Evolutionary conservation across 2,329 filamentous ascomycete genomes (phyloP), one percentile per base, ranked within the genome.

Genomic region (Colletotrichum sidae): DNA sequence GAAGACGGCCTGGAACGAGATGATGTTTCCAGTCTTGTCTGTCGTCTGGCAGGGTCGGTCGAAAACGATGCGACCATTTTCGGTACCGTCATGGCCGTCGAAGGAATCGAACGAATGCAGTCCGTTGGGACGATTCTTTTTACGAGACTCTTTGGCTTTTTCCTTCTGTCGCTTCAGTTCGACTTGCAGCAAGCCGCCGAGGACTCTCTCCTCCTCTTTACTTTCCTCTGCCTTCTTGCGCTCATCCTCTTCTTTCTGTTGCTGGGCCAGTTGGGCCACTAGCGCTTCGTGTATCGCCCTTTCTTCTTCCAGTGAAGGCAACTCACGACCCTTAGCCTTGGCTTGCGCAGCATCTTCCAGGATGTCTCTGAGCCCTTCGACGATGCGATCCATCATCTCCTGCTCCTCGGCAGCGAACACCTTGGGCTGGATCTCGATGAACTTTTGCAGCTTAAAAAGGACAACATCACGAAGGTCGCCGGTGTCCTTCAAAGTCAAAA

Each of bases 271-370:
- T 72, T 84, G 84, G 50, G 88, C 88, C 35, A 92, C 82, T 33
- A 87, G 88, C 25, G 91, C 91, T 78, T 96, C 92, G 68, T 97
- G 93, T 12, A 89, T 89, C 35, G 92, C 93, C 44, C 94, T 88
- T 77, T 98, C 94, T 72, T 96, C 93, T 72, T 97, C 93, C 7
- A 98, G 83, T 38, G 93, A 97, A 1, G 93, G 94, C 13, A 97
- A 81, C 67, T 93, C 87, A 60, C 89, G 87, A 38, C 93, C 92
- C 60, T 90, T 87, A 52, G 91, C 90, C 70, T 92, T 92, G 35
- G 90, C 88, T 69, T 90, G 84, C 2, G 93, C 92, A n/a, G 93
- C 93, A 75, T 96, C 92, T 77, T 97, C 93, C 4, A 98, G 84
- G 9, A 95, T 89, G 51, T 90, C 89, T 8, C 93, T 89, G 53